These are phyloP conservation scores for Ilex asprella DNA, from an alignment of 257 asterid genomes.

Conservation along the genomic window DNA sequence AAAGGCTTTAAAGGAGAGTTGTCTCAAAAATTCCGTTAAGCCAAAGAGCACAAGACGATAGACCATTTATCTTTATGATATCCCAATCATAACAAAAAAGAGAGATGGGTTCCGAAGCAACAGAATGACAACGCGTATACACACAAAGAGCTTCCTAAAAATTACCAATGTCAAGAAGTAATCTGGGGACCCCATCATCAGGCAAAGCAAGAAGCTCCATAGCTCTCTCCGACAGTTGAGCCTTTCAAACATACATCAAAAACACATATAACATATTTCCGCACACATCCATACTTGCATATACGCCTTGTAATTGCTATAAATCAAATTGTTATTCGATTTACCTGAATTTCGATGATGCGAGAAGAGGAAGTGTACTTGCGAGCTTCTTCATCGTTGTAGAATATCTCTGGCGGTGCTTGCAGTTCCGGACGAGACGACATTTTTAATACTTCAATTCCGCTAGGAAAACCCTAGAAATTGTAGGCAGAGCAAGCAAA, in stretches of 20 bases:
- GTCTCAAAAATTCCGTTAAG: too few species aligned
- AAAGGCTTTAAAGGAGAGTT: too few species aligned
- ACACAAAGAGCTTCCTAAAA: not conserved
- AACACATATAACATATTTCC: not conserved
- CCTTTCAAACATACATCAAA: constrained; percentile 28
- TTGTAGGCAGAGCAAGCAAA: too few species aligned
- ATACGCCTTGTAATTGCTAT: not conserved
- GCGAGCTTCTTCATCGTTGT: constrained; percentile 89
- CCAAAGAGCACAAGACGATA: too few species aligned
- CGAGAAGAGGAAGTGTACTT: constrained; percentile 97
- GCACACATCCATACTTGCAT: not conserved
- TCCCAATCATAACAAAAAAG: too few species aligned
- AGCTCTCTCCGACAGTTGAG: constrained; percentile 84
- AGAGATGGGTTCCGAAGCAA: too few species aligned
- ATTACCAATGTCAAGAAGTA: constrained; percentile 87
- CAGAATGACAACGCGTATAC: not conserved
- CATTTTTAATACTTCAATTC: constrained; percentile 20
- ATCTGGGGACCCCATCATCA: constrained; percentile 65
- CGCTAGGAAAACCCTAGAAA: too few species aligned
- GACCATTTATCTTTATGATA: too few species aligned
- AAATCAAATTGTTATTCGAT: not conserved
- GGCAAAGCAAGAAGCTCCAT: constrained; percentile 90
- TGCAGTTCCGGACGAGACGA: constrained; percentile 85
- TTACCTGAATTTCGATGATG: constrained; percentile 84
- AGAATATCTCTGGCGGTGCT: constrained; percentile 97